Conservation (phyloP, 441 rosid species). For the Erodium trifolium region DNA sequence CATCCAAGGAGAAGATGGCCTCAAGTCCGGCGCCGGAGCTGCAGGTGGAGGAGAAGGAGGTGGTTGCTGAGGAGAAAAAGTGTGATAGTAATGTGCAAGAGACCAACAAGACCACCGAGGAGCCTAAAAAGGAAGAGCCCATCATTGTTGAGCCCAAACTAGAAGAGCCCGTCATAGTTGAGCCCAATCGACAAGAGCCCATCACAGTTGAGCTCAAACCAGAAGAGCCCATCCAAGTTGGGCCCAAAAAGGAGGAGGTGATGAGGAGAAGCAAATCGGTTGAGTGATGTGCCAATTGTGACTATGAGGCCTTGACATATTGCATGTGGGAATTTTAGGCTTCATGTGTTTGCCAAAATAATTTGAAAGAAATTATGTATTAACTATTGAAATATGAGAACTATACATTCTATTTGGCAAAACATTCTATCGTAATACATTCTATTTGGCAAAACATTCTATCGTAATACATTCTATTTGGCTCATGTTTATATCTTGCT, state of each 20-base stretch:
- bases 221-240: not conserved
- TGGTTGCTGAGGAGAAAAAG: not conserved
- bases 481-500: too few species aligned
- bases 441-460: too few species aligned
- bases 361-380: too few species aligned
- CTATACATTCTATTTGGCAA: too few species aligned
- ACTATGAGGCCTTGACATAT: too few species aligned
- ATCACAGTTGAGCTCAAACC: not conserved
- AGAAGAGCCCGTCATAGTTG: not conserved
- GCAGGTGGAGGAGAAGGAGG: slow-evolving; percentile 1
- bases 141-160: not conserved
- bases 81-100: not conserved
- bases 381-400: too few species aligned
- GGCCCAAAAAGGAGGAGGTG: not conserved
- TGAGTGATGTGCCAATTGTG: not conserved
- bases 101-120: not conserved
- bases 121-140: slow-evolving; percentile 1
- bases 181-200: not conserved
- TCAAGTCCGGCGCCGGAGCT: not conserved
- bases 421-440: too few species aligned
- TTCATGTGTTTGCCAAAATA: too few species aligned
- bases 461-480: too few species aligned
- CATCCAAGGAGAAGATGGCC: not conserved
- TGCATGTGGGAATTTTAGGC: too few species aligned
- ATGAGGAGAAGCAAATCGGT: not conserved